Evolutionary conservation across 225 moss, liverwort and hornwort species (phyloP).

Genomic region (Pseudoscleropodium purum): DNA sequence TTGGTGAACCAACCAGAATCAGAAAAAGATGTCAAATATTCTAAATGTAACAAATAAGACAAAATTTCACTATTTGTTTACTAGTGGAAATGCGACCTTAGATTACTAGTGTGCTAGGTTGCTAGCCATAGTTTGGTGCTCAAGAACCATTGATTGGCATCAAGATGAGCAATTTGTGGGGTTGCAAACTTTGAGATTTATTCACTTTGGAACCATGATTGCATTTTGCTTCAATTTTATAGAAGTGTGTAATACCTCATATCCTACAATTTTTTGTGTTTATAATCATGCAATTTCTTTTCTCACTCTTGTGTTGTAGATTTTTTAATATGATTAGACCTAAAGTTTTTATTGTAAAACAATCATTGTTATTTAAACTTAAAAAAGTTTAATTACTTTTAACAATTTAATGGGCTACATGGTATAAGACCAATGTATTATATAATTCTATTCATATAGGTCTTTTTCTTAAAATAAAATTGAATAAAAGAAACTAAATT

Average conservation of each 20-base stretch:
- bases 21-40: accelerated
- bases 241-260: neutral
- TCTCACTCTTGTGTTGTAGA: accelerated
- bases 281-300: accelerated
- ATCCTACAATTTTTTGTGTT: neutral
- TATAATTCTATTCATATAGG: neutral
- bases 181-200: neutral
- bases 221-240: neutral
- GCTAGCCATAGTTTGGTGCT: neutral
- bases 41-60: neutral
- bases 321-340: accelerated
- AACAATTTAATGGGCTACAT: neutral
- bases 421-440: neutral
- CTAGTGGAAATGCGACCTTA: no score
- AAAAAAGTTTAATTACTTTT: neutral
- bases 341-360: neutral
- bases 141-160: neutral
- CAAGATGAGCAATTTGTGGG: neutral
- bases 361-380: neutral
- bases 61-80: accelerated
- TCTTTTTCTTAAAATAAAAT: neutral
- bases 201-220: no score
- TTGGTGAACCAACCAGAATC: accelerated
- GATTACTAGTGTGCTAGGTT: neutral
- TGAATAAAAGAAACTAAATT: neutral